Conservation (phyloP, 768 basidiomycete genomes). For the Suillus lakei region DNA sequence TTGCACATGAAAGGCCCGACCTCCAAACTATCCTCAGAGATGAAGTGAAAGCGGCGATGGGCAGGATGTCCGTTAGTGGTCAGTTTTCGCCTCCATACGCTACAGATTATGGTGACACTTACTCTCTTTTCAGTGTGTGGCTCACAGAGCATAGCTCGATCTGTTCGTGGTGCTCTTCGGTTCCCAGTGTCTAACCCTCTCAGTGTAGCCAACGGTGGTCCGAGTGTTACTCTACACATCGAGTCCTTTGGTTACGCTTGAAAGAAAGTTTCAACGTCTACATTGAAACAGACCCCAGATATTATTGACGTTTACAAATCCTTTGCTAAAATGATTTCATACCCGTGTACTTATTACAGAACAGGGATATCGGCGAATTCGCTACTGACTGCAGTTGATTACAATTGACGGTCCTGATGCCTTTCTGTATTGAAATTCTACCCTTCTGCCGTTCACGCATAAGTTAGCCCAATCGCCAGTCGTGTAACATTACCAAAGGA, state of each 20-base stretch:
- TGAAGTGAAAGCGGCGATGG: conserved; percentile 38
- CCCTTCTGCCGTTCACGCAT: too few relatives aligned
- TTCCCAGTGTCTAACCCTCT: conserved; percentile 32
- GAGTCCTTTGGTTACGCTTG: conserved; percentile 47
- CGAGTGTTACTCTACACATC: conserved; percentile 49
- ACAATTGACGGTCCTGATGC: too few relatives aligned
- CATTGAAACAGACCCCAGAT: neutral
- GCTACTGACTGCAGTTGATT: neutral
- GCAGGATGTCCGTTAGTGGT: conserved; percentile 50
- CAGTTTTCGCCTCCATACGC: conserved; percentile 10
- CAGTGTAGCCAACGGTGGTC: conserved; percentile 48
- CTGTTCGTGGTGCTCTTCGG: conserved; percentile 43
- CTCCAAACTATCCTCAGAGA: conserved; percentile 35
- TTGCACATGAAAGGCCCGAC: conserved; percentile 45
- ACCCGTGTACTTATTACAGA: neutral
- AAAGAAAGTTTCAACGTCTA: neutral
- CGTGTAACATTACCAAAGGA: neutral
- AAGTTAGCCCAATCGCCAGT: neutral
- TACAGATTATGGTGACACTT: too few relatives aligned
- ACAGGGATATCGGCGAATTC: too few relatives aligned
- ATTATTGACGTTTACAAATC: neutral
- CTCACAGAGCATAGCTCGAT: conserved; percentile 37
- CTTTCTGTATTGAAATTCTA: too few relatives aligned
- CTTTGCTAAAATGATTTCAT: neutral
- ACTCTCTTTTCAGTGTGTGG: conserved; percentile 47